Base-by-base conservation (phyloP, 192 early-diverging fungal genomes). In the Backusella tarrabulga region DNA sequence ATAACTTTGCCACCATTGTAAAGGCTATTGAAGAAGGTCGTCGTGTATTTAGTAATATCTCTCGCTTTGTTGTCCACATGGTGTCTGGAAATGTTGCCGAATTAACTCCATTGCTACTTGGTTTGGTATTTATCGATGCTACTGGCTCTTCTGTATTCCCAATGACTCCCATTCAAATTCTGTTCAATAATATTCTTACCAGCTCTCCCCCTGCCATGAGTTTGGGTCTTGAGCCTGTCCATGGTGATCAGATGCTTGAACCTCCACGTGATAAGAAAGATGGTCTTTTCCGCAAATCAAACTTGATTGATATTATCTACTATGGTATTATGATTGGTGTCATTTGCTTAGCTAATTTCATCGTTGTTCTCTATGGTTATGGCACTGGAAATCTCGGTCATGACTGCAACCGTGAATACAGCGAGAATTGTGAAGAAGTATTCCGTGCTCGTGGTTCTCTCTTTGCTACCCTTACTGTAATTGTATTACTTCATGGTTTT, bases 1-100 rank as follows among this genome's bases (percentile, higher is more conserved):
- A 94, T 81, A 94, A 92, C 83, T 93, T 95, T 88, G 90, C 90
- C 44, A 93, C 92, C 11, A 95, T 96, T 76, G 92, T 94, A 69
- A 83, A 82, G 0, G 93, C 95, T 14, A 86, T 96, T 75, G 85
- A 85, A 68, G 93, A 95, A 77, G 95, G 95, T 66, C 93, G 95
- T 41, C 86, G 93, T 15, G 88, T 96, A 19, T 96, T 93, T 77
- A 85, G 75, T 81, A 96, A 96, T 81, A 92, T 93, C 75, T 82
- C 90, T 79, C 88, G 90, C 34, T 92, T 93, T 80, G 86, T 92
- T 68, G 85, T 90, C 21, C 89, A 91, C 76, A 85, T 96, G 74
- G 82, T 96, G 42, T 86, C 92, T 34, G 90, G 87, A 50, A 96
- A 96, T 73, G 91, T 93, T 3, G 90, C 90, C 26, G 95, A 96